Percentiles rank a stretch among this genome's conserved stretches.
phyloP scores from a whole-genome alignment of 768 basidiomycete genomes.

The Suillus variegatus region DNA sequence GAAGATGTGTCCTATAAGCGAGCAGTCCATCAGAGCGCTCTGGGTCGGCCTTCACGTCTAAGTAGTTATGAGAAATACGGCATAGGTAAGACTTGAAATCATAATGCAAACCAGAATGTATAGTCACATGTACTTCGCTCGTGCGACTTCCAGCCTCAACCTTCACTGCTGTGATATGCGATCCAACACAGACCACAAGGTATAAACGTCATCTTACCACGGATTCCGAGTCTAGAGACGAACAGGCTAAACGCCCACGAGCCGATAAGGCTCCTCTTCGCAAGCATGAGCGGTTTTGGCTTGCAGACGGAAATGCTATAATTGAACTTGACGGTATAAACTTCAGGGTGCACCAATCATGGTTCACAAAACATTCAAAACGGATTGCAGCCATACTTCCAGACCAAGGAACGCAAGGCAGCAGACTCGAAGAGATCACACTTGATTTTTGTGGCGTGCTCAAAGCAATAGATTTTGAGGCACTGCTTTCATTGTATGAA shows the following conservation, averaged over 20 bases:
- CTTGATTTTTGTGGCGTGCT: neutral
- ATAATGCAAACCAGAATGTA: neutral
- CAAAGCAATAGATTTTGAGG: conserved; percentile 2
- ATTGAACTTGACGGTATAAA: conserved; percentile 33
- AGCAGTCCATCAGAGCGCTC: neutral
- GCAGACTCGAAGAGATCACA: neutral
- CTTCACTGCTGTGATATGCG: neutral
- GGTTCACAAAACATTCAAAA: conserved; percentile 31
- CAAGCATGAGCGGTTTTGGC: conserved; percentile 32
- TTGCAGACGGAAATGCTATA: conserved; percentile 36
- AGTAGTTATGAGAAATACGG: neutral
- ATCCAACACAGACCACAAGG: neutral
- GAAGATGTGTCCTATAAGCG: neutral
- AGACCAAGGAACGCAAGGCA: neutral
- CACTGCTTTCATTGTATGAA: conserved; percentile 2
- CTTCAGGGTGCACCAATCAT: conserved; percentile 38
- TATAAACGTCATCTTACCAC: neutral
- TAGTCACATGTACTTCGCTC: neutral
- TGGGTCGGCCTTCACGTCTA: neutral
- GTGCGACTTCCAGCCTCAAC: neutral
- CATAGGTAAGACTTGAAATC: neutral
- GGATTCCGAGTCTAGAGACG: neutral
- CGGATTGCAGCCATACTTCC: conserved; percentile 25
- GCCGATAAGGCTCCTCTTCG: neutral
- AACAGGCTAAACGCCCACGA: neutral